Conservation (phyloP, 108 stramenopile genomes). For the Hondaea fermentalgiana region DNA sequence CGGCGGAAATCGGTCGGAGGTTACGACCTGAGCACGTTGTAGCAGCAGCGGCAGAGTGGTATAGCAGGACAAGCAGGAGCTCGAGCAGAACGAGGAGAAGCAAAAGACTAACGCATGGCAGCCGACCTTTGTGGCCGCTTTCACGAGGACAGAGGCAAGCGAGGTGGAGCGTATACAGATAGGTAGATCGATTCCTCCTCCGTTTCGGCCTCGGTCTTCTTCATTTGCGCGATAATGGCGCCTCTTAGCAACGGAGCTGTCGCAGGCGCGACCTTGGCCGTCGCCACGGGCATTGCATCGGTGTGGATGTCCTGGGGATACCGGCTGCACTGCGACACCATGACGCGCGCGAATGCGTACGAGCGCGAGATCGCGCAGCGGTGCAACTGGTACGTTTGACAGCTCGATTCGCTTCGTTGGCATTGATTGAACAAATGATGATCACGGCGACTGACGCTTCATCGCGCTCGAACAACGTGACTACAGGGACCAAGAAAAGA, state of each 20-base stretch:
- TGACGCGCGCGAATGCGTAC: neutral
- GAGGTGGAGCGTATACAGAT: no score
- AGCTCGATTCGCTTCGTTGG: no score
- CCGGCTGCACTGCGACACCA: neutral
- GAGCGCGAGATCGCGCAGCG: neutral
- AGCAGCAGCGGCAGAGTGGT: no score
- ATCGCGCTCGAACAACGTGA: neutral
- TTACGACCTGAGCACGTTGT: no score
- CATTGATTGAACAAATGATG: neutral
- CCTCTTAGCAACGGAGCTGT: neutral
- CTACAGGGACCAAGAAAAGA: neutral
- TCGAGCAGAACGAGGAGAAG: no score
- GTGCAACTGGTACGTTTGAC: neutral
- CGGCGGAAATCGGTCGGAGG: no score
- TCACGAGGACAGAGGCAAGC: no score
- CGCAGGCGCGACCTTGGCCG: neutral
- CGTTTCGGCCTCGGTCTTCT: no score
- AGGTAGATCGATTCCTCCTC: no score
- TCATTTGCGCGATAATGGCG: neutral
- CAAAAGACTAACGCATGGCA: no score
- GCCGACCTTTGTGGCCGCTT: no score
- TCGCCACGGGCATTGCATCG: neutral
- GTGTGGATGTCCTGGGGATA: neutral
- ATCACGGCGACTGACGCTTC: neutral
- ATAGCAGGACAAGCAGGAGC: no score